Evolutionary conservation across 306 rosid species (phyloP).

Genomic region (Quillaja saponaria): DNA sequence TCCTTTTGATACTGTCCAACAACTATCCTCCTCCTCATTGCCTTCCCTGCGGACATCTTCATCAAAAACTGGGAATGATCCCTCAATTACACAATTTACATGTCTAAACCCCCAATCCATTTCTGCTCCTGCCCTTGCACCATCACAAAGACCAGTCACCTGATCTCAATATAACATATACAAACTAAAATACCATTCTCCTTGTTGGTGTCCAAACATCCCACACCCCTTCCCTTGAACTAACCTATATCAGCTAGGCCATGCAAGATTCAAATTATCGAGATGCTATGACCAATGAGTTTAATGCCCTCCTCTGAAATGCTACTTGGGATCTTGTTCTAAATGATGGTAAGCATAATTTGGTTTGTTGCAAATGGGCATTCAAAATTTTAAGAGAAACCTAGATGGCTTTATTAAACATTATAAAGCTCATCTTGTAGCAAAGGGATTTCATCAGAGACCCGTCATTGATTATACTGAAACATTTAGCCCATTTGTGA

Average conservation of each 20-base stretch:
- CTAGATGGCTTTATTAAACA: neutral
- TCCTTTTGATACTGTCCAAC: too few relatives aligned
- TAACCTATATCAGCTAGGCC: neutral
- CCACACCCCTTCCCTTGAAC: neutral
- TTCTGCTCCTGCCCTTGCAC: too few relatives aligned
- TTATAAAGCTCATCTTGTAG: neutral
- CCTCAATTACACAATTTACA: too few relatives aligned
- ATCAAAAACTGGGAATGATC: too few relatives aligned
- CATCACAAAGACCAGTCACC: too few relatives aligned
- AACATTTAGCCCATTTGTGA: neutral
- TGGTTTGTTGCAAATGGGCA: neutral
- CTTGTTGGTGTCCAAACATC: neutral
- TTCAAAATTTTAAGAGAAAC: neutral
- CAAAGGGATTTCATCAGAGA: neutral
- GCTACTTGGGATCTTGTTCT: neutral
- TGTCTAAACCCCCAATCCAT: too few relatives aligned
- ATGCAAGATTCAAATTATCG: neutral
- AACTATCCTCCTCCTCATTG: too few relatives aligned
- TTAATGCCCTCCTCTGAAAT: neutral
- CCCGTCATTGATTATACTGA: neutral
- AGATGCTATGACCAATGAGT: neutral
- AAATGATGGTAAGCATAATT: neutral
- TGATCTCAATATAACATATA: too few relatives aligned
- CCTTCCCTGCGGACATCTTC: too few relatives aligned
- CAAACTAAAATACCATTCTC: too few relatives aligned